Conservation (phyloP, 1,139 yeast species). For the Debaryomyces robertsiae region DNA sequence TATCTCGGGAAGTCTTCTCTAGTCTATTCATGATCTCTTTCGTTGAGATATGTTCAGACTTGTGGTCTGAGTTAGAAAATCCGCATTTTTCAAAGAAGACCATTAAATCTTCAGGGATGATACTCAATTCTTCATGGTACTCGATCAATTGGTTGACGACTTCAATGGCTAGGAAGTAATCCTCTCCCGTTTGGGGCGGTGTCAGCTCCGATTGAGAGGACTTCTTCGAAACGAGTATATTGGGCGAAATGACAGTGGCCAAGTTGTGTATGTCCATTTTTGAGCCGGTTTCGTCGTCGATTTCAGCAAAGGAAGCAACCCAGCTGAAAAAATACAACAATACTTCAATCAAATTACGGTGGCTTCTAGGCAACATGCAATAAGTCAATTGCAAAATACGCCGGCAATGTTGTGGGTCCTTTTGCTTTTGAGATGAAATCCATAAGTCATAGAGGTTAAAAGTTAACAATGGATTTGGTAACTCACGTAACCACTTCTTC, state of each 20-base stretch:
- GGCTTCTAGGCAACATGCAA: slow-evolving; percentile 77
- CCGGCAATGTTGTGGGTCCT: slow-evolving; percentile 51
- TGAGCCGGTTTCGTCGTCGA: slow-evolving; percentile 85
- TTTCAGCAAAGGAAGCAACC: slow-evolving; percentile 94
- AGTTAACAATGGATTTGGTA: slow-evolving; percentile 90
- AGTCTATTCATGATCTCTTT: slow-evolving; percentile 42
- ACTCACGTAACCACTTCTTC: slow-evolving; percentile 87
- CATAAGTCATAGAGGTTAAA: slow-evolving; percentile 76
- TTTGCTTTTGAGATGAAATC: slow-evolving; percentile 69
- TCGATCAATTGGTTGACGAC: slow-evolving; percentile 85
- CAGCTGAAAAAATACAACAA: slow-evolving; percentile 84
- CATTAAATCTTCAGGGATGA: slow-evolving; percentile 65
- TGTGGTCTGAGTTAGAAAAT: slow-evolving; percentile 20
- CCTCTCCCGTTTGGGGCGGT: slow-evolving; percentile 54
- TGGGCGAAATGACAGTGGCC: slow-evolving; percentile 95
- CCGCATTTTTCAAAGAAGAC: slow-evolving; percentile 41
- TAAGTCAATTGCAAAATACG: slow-evolving; percentile 70
- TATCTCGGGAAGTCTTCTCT: slow-evolving; percentile 35
- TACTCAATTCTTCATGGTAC: slow-evolving; percentile 76
- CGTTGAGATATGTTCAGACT: slow-evolving; percentile 17
- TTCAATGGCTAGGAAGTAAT: slow-evolving; percentile 87
- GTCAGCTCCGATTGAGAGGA: slow-evolving; percentile 26
- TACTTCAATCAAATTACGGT: slow-evolving; percentile 87
- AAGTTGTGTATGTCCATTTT: slow-evolving; percentile 96
- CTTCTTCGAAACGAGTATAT: slow-evolving; percentile 64